Evolutionary conservation across 176 grass and related monocot genomes (phyloP).

Genomic region (Melocanna baccifera): DNA sequence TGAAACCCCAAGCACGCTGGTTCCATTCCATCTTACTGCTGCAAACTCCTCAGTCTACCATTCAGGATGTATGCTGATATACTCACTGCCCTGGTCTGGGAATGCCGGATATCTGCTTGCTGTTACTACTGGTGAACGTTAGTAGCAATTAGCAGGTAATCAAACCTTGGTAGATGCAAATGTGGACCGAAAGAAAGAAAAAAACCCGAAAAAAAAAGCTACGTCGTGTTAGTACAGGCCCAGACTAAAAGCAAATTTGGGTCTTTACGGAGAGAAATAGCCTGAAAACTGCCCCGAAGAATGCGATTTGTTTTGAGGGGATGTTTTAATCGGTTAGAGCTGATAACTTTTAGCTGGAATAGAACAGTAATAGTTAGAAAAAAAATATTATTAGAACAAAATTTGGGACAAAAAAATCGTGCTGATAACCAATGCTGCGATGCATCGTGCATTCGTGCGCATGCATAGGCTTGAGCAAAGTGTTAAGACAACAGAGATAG

Average conservation of each 20-base stretch:
- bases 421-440: not conserved
- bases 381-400: too few relatives aligned
- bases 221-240: conserved; percentile 3
- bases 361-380: too few relatives aligned
- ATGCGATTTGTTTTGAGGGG: not conserved
- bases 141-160: not conserved
- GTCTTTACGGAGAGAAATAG: conserved; percentile 26
- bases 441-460: not conserved
- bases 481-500: not conserved
- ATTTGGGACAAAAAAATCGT: too few relatives aligned
- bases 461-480: not conserved
- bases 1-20: not conserved
- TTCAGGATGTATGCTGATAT: too few relatives aligned
- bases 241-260: not conserved
- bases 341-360: too few relatives aligned
- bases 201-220: not conserved
- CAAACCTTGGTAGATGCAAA: too few relatives aligned
- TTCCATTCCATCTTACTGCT: not conserved
- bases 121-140: not conserved
- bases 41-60: not conserved
- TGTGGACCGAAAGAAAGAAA: too few relatives aligned
- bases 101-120: not conserved
- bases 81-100: too few relatives aligned
- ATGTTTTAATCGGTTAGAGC: too few relatives aligned
- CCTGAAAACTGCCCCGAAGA: not conserved